Percentiles rank a stretch among this genome's conserved stretches.
Evolutionary conservation across 2,329 filamentous ascomycete species (phyloP).

Genomic region (Orbilia ellipsospora): DNA sequence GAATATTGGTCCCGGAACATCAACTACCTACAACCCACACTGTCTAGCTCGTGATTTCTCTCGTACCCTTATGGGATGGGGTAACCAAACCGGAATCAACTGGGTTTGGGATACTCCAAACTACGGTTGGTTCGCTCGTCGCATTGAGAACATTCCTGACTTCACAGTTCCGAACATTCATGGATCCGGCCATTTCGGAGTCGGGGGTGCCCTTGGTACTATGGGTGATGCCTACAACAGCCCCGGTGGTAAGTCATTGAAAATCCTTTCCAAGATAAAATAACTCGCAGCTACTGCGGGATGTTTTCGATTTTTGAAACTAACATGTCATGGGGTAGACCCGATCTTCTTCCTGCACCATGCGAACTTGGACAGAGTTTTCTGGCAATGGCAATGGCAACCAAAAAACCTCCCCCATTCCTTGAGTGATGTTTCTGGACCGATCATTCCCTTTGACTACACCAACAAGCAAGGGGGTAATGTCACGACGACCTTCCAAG

Average conservation of each 20-base stretch:
- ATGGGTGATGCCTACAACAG: slow-evolving; percentile 60
- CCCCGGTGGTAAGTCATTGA: slow-evolving; percentile 55
- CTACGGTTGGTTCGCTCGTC: slow-evolving; percentile 59
- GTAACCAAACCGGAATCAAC: slow-evolving; percentile 27
- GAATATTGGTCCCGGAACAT: slow-evolving; percentile 59
- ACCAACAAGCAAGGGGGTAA: slow-evolving; percentile 30
- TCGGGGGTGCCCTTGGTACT: slow-evolving; percentile 60
- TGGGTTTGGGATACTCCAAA: slow-evolving; percentile 58
- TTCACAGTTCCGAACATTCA: slow-evolving; percentile 60
- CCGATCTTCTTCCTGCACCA: slow-evolving; percentile 58
- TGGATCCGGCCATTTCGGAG: slow-evolving; percentile 60
- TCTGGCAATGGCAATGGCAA: slow-evolving; percentile 58
- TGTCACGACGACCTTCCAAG: slow-evolving; percentile 50
- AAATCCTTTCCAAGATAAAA: background rate
- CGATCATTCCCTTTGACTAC: slow-evolving; percentile 40
- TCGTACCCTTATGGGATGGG: slow-evolving; percentile 58
- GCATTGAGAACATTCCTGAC: slow-evolving; percentile 57
- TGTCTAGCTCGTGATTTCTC: slow-evolving; percentile 61
- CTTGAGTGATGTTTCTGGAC: slow-evolving; percentile 56
- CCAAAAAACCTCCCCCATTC: slow-evolving; percentile 55
- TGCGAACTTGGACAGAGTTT: slow-evolving; percentile 55
- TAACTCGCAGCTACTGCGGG: too few relatives aligned
- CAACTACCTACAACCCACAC: slow-evolving; percentile 33
- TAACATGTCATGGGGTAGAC: slow-evolving; percentile 33
- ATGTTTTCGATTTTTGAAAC: slow-evolving; percentile 13